Evolutionary conservation across 805 yeast genomes (phyloP), one percentile per base, ranked within the genome.

Genomic region (Blastobotrys mokoenaii): DNA sequence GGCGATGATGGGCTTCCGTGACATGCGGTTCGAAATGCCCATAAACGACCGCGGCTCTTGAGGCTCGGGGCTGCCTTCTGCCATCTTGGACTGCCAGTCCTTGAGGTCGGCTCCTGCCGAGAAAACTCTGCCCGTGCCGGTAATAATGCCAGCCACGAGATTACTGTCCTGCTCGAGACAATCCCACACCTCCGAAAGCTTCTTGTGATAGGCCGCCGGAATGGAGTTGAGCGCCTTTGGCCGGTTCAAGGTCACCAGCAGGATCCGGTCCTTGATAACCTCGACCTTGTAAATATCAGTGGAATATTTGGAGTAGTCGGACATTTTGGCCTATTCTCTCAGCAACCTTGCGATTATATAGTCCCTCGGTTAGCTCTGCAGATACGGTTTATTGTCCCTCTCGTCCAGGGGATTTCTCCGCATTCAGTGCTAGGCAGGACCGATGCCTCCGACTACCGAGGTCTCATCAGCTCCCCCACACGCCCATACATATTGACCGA

Each of bases 51-150:
- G 17, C 12, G 46, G 43, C 22, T 38, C 43, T 22, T 22, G 17
- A 22, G 27, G 8, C 7, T 22, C 27, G 8, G 4, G 4, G 8
- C 8, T 8, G 30, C 40, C 42, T 36, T 27, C 35, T 6, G 20
- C 43, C 41, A 39, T 14, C 12, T 29, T 29, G 20, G 41, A 15
- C 5, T 32, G 10, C 51, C 53, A 50, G 29, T 47, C 58, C 45
- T 51, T 53, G 25, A 58, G 47, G 42, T 58, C 62, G 2, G 62
- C 62, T 0, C 62, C 62, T 2, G 62, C 59, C 27, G 55, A 53
- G 39, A 58, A 58, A n/a, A 57, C 48, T 25, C 42, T 47, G 22
- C 61, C 61, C 8, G 43, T 41, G 16, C 60, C 61, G 16, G 61
- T 57, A 37, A 57, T 30, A 37, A 57, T 54, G 18, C 59, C 57